Conservation (phyloP, 495 filamentous ascomycete genomes). For the Copromyces sp. region DNA sequence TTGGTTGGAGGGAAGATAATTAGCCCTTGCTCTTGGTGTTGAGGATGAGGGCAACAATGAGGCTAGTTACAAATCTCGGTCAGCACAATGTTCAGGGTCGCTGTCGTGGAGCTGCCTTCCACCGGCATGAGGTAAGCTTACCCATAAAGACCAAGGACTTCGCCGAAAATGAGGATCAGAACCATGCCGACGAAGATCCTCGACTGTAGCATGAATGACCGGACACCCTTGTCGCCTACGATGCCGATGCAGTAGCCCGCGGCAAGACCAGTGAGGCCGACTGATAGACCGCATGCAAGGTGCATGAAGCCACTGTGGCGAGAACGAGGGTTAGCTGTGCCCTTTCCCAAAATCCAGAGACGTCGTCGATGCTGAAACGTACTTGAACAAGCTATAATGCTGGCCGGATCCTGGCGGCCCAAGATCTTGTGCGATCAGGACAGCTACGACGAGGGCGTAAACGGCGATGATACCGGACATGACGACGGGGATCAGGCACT, state of each 20-base stretch:
- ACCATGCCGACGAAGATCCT: conserved; percentile 98
- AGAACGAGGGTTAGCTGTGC: conserved; percentile 10
- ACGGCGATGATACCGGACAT: conserved; percentile 99
- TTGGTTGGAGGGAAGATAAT: conserved; percentile 2
- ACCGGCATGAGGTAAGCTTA: conserved; percentile 29
- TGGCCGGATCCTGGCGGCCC: conserved; percentile 46
- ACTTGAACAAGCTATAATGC: conserved; percentile 76
- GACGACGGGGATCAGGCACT: conserved; percentile 92
- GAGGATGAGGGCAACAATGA: conserved; percentile 42
- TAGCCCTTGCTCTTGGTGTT: conserved; percentile 46
- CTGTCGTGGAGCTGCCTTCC: no score
- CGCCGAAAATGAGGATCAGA: conserved; percentile 94
- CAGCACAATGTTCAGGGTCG: background rate
- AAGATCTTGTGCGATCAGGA: conserved; percentile 83
- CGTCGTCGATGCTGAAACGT: conserved; percentile 20
- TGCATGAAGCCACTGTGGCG: conserved; percentile 74
- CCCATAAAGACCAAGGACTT: conserved; percentile 96
- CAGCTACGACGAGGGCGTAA: conserved; percentile 91
- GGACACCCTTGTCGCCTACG: conserved; percentile 87
- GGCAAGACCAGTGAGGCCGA: conserved; percentile 86
- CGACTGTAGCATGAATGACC: conserved; percentile 91
- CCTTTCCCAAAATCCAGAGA: background rate
- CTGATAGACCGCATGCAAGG: conserved; percentile 79
- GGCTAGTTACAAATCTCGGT: conserved; percentile 10
- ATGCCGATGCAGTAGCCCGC: conserved; percentile 95